Percentiles rank a stretch among this genome's conserved stretches.
Evolutionary conservation across 1,284 basidiomycete genomes (phyloP).

Genomic region (Tilletia setariae): DNA sequence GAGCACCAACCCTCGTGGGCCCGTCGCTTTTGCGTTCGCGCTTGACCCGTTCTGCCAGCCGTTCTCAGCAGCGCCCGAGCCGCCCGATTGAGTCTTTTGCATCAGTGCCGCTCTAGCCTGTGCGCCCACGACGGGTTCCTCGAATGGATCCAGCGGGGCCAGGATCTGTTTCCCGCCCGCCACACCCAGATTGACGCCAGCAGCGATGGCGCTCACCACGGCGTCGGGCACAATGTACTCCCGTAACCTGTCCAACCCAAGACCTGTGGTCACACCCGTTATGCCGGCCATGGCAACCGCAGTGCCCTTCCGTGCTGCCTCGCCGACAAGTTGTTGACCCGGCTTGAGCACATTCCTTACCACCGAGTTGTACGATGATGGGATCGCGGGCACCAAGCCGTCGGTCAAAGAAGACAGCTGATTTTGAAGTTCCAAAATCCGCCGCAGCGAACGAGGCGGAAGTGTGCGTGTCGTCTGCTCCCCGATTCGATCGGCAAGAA

Average conservation of each 20-base stretch:
- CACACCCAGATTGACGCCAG: slow-evolving; percentile 44
- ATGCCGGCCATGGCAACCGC: slow-evolving; percentile 9
- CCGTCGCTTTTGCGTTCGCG: background rate
- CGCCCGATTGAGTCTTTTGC: background rate
- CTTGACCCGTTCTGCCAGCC: too few relatives aligned
- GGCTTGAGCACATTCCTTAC: slow-evolving; percentile 15
- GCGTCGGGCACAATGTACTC: slow-evolving; percentile 48
- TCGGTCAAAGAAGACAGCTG: slow-evolving; percentile 27
- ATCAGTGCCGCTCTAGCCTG: slow-evolving; percentile 8
- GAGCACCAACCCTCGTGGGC: background rate
- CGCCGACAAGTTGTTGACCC: slow-evolving; percentile 14
- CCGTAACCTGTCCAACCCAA: slow-evolving; percentile 45
- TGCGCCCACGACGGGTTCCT: slow-evolving; percentile 25
- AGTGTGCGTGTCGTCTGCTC: slow-evolving; percentile 41
- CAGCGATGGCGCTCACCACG: slow-evolving; percentile 47
- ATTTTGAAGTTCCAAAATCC: slow-evolving; percentile 45
- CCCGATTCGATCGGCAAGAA: background rate
- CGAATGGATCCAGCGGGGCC: slow-evolving; percentile 45
- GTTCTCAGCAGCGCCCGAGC: background rate
- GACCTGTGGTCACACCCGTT: background rate
- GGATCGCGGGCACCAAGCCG: slow-evolving; percentile 23
- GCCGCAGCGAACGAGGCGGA: slow-evolving; percentile 40
- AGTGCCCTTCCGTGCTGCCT: slow-evolving; percentile 14
- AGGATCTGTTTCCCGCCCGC: slow-evolving; percentile 40
- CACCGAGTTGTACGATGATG: slow-evolving; percentile 22